Evolutionary conservation across 2,329 filamentous ascomycete genomes (phyloP).

Genomic region (Trichoderma koningii): DNA sequence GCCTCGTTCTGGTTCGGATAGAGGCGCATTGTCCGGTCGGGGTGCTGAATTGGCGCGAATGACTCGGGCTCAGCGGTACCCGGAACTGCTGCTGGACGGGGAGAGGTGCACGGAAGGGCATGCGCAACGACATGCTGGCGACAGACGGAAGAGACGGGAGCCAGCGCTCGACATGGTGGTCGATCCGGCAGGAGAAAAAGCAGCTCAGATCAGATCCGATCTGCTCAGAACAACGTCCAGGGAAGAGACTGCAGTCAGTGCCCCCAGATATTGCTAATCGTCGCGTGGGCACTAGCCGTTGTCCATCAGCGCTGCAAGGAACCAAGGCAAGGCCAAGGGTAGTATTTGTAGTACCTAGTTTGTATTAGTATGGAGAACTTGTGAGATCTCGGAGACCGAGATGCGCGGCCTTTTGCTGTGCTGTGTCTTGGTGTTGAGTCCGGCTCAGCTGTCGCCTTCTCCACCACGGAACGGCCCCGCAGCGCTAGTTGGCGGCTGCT

Average conservation of each 20-base stretch:
- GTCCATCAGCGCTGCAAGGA: not conserved
- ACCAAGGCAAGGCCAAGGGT: not conserved
- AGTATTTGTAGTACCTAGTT: not conserved
- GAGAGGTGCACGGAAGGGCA: not conserved
- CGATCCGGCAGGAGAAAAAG: not conserved
- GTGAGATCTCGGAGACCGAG: constrained; percentile 27
- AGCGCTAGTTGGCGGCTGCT: constrained; percentile 6
- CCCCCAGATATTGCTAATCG: not conserved
- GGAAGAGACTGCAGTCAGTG: too few species aligned
- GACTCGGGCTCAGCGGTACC: not conserved
- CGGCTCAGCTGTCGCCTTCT: not conserved
- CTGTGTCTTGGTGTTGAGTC: not conserved
- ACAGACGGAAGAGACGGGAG: not conserved
- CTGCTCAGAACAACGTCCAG: not conserved
- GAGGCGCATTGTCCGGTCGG: not conserved
- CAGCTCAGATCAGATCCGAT: not conserved
- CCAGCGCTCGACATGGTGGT: constrained; percentile 22
- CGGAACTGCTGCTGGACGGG: not conserved
- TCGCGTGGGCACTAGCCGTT: not conserved
- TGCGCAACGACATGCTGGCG: constrained; percentile 25
- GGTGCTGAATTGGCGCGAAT: not conserved
- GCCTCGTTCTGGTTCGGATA: not conserved
- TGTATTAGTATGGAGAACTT: not conserved
- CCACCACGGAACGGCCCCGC: constrained; percentile 25
- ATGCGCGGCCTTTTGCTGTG: constrained; percentile 17